phyloP scores from a whole-genome alignment of 164 flowering plant species.

The Macadamia integrifolia region DNA sequence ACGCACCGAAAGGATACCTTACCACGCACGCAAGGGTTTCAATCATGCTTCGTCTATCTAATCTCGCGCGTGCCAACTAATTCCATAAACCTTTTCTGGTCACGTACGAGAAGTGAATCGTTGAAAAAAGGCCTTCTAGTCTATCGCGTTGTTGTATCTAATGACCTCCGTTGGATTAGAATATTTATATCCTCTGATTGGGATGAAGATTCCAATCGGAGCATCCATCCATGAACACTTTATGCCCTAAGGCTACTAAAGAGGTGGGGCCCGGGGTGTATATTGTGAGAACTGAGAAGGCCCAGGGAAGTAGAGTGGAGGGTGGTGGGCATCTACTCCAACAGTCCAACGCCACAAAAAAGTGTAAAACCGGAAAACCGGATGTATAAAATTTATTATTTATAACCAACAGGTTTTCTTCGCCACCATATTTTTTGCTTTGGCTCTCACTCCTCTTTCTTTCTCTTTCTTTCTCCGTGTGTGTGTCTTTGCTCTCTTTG shows the following conservation, averaged over 20 bases:
- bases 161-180: background rate
- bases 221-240: too few species aligned
- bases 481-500: background rate
- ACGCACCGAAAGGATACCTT: background rate
- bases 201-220: background rate
- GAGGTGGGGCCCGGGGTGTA: too few species aligned
- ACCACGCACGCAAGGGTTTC: background rate
- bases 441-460: background rate
- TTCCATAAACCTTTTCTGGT: background rate
- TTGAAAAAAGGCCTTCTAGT: too few species aligned
- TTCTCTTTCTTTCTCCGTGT: background rate
- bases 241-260: too few species aligned
- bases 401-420: conserved; percentile 5
- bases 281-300: too few species aligned
- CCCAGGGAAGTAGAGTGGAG: too few species aligned
- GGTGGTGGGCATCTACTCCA: conserved; percentile 12
- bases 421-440: conserved; percentile 3
- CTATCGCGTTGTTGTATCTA: too few species aligned
- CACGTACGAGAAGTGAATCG: background rate
- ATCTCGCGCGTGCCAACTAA: background rate
- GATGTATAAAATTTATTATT: conserved; percentile 3
- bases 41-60: background rate
- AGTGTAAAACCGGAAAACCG: conserved; percentile 14
- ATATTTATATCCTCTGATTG: background rate
- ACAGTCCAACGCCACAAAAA: conserved; percentile 15